Base-by-base conservation (phyloP, 768 basidiomycete species). In the Leccinellum rugosiceps region DNA sequence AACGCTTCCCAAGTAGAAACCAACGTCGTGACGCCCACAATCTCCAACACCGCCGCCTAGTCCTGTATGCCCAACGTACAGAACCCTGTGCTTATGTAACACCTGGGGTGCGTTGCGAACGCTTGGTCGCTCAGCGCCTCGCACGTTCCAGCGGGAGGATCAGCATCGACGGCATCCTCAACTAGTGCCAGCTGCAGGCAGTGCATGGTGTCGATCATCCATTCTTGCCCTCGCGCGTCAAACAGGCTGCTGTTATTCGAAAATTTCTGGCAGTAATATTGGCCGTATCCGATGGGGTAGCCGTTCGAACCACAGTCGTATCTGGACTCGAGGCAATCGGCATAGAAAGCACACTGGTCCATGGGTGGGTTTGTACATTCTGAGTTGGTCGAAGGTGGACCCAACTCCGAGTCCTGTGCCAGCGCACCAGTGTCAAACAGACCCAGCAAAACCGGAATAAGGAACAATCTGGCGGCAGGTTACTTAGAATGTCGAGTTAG, bases 21-120 rank as follows among this genome's bases (percentile, higher is more conserved):
- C 31, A 65, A 14, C 2, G 59, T 61, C 43, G 6, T 31, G 0
- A 66, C 25, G 6, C 50, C 28, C 48, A 67, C 67, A 21, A 78
- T 76, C 34, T 72, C 59, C 6, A 78, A 52, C 35, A 80, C 69
- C 9, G 61, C 72, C 19, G 53, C 35, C 79, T 77, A 80, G 47
- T 76, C 75, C 5, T 56, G 49, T 0, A 66, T 62, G 6, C 70
- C 60, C 47, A 80, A 56, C 34, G 60, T 65, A 63, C 79, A 81
- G 17, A 80, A 60, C n/a, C 80, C 80, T 26, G 65, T 80, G 8
- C 63, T 51, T 0, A 41, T n/a, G 38, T 41, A 41, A 41, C 38
- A 41, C 38, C 38, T 2, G n/a, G 38, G 38, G 38, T 41, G 38
- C 38, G n/a, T n/a, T 9, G 38, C n/a, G n/a, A 41, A 41, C n/a